These are phyloP conservation scores for Hibiscus syriacus DNA, from an alignment of 345 rosid genomes.

Conservation along the genomic window DNA sequence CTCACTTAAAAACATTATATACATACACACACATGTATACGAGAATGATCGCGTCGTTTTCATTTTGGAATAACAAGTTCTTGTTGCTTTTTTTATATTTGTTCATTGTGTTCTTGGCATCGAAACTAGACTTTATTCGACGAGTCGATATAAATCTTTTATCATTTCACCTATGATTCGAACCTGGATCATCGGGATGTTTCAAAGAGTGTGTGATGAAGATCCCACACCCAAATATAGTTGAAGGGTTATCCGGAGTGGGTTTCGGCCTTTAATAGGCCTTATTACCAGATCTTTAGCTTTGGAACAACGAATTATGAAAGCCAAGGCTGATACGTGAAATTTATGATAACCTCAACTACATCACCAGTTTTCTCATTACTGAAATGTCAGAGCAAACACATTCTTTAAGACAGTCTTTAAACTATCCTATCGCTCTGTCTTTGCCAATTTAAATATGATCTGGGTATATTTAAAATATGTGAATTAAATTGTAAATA, in stretches of 20 bases:
- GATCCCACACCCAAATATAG: background rate
- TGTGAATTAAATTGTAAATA: too few species aligned
- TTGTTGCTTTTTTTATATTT: background rate
- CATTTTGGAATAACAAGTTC: background rate
- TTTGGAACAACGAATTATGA: background rate
- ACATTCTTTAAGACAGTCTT: background rate
- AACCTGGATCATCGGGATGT: background rate
- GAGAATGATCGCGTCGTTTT: background rate
- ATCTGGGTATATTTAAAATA: too few species aligned
- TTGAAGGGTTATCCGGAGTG: background rate
- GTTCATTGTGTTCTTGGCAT: too few species aligned
- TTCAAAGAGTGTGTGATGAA: background rate
- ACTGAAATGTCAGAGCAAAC: background rate
- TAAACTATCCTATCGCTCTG: too few species aligned
- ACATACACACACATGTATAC: background rate
- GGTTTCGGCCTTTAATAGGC: background rate
- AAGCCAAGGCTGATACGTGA: background rate
- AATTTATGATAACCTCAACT: background rate
- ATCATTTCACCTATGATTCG: background rate
- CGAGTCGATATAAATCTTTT: too few species aligned
- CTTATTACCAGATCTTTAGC: background rate
- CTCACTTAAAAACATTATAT: background rate
- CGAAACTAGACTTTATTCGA: too few species aligned
- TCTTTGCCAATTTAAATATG: too few species aligned
- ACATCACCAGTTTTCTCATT: background rate